phyloP scores from a whole-genome alignment of 768 basidiomycete species.

The Lactifluus echinatus region DNA sequence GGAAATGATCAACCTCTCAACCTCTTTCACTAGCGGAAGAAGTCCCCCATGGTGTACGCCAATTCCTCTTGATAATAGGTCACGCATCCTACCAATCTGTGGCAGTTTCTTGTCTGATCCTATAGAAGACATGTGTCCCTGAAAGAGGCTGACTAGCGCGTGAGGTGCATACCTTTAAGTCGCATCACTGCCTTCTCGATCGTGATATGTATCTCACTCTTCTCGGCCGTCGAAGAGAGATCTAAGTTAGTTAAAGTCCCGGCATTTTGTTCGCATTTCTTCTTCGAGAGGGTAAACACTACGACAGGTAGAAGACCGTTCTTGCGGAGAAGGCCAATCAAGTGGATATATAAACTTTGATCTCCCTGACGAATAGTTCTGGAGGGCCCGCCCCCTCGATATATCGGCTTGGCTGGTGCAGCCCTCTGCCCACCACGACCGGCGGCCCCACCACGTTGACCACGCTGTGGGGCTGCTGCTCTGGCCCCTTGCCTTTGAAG shows the following conservation, averaged over 20 bases:
- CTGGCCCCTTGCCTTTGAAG: conserved; percentile 79
- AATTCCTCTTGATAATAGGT: conserved; percentile 85
- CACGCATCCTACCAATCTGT: conserved; percentile 85
- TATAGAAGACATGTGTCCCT: conserved; percentile 25
- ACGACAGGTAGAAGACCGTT: conserved; percentile 85
- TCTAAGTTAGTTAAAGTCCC: conserved; percentile 81
- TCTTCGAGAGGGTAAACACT: conserved; percentile 95
- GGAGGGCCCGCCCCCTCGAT: conserved; percentile 30
- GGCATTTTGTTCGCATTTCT: conserved; percentile 94
- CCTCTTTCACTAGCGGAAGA: conserved; percentile 95
- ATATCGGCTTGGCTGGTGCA: conserved; percentile 25
- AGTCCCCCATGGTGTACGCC: conserved; percentile 97
- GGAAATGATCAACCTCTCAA: conserved; percentile 52
- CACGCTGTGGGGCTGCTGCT: conserved; percentile 47
- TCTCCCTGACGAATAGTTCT: conserved; percentile 67
- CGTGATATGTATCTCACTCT: conserved; percentile 93
- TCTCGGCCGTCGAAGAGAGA: conserved; percentile 82
- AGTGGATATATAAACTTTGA: conserved; percentile 89
- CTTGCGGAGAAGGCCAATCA: conserved; percentile 81
- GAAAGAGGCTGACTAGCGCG: background rate
- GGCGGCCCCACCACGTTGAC: conserved; percentile 36
- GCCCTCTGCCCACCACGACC: conserved; percentile 37
- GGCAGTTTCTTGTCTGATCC: conserved; percentile 89
- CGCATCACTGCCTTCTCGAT: conserved; percentile 88
- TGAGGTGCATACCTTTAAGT: conserved; percentile 60